Evolutionary conservation across 1,284 basidiomycete genomes (phyloP).

Genomic region (Anthracocystis setariae): DNA sequence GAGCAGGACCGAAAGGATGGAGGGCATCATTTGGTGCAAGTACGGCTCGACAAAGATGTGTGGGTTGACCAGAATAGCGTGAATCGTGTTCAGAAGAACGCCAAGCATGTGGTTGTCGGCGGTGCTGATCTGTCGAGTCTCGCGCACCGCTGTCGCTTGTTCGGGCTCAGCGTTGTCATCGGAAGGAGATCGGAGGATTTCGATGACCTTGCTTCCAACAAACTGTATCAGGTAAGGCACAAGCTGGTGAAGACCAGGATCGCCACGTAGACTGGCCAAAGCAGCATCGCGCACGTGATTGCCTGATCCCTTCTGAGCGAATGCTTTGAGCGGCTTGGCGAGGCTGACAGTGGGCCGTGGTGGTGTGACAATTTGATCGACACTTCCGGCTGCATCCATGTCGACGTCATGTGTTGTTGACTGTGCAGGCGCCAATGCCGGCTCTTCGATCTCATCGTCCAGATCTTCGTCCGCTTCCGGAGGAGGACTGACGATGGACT

Average conservation of each 20-base stretch:
- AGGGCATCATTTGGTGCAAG: slow-evolving; percentile 94
- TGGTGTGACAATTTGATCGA: slow-evolving; percentile 41
- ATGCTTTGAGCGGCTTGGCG: slow-evolving; percentile 47
- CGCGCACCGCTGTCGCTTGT: slow-evolving; percentile 21
- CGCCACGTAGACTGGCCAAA: slow-evolving; percentile 84
- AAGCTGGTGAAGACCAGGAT: slow-evolving; percentile 92
- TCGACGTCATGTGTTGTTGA: slow-evolving; percentile 15
- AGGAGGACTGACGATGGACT: slow-evolving; percentile 67
- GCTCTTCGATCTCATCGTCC: slow-evolving; percentile 38
- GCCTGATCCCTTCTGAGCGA: slow-evolving; percentile 52
- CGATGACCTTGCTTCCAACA: slow-evolving; percentile 78
- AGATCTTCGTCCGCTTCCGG: slow-evolving; percentile 56
- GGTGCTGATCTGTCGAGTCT: slow-evolving; percentile 27
- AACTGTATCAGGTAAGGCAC: slow-evolving; percentile 94
- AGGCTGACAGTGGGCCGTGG: slow-evolving; percentile 36
- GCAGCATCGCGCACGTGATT: slow-evolving; percentile 75
- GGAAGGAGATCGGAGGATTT: slow-evolving; percentile 65
- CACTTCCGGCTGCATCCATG: slow-evolving; percentile 24
- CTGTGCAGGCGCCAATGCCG: slow-evolving; percentile 4
- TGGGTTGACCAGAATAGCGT: slow-evolving; percentile 72
- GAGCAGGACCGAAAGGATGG: slow-evolving; percentile 87
- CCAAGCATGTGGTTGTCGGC: slow-evolving; percentile 55
- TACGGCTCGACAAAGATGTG: slow-evolving; percentile 93
- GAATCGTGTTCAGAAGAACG: slow-evolving; percentile 59
- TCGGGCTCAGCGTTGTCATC: slow-evolving; percentile 13